Base-by-base conservation (phyloP, 208 protist species). In the Herpetomonas samuelpessoai region DNA sequence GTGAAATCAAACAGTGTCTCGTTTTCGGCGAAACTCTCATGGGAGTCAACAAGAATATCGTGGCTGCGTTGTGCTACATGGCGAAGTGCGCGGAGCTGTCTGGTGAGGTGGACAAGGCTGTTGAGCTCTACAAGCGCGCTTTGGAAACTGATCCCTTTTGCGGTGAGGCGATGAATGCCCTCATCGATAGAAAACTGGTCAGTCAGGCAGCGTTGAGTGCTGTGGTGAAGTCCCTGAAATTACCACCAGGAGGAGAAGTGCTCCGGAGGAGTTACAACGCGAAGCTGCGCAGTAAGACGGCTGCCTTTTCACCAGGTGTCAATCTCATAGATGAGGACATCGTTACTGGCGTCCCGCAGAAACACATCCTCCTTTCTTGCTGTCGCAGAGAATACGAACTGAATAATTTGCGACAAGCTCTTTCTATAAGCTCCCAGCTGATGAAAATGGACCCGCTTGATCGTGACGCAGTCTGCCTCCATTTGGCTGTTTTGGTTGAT, bases 401-500 rank as follows among this genome's bases (percentile, higher is more conserved):
- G 14, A 92, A 91, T 64, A 82, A 92, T 71, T 57, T 94, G n/a
- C 79, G 72, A 22, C 65, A 81, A 30, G 81, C 88, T 14, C 74
- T 87, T 19, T 68, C 51, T 21, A 65, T 88, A 27, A 84, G 76
- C n/a, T 76, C 71, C 2, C 68, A 90, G 57, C 71, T 92, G 49
- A 46, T 86, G 0, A 67, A 88, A 56, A n/a, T 67, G 0, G 69
- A 81, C 46, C 80, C 80, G 1, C 90, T 81, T 62, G 74, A 86
- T 61, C 64, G 80, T 21, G 74, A 92, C 21, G 70, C 65, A 22
- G 27, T 95, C 0, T 95, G 88, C 47, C 48, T 95, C 29, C 81
- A 90, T 67, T 62, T 95, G 59, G 74, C 68, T 24, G 76, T 92
- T 27, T 64, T 95, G 19, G 82, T 95, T 1, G 83, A 95, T 57